These are phyloP conservation scores for Phytophthora megakarya DNA, from an alignment of 352 stramenopile genomes.

Conservation along the genomic window DNA sequence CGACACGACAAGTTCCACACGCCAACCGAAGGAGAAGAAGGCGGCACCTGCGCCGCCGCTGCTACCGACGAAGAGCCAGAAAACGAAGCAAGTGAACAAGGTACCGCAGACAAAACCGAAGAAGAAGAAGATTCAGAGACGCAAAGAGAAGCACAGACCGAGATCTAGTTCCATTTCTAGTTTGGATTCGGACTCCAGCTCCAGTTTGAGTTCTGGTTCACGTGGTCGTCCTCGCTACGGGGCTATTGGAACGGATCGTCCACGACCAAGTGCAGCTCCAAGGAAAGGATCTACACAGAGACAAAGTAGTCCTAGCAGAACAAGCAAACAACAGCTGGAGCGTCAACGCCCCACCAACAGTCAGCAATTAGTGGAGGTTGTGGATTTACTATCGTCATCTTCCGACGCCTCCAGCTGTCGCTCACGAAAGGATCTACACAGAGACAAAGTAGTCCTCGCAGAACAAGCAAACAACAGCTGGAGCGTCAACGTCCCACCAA, in stretches of 20 bases:
- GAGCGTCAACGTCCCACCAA: constrained; percentile 2
- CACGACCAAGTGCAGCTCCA: neutral
- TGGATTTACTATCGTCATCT: constrained; percentile 32
- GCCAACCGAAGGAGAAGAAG: constrained; percentile 13
- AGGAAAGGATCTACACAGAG: neutral
- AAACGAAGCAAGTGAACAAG: constrained; percentile 1
- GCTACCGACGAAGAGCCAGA: constrained; percentile 17
- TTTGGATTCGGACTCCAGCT: constrained; percentile 3
- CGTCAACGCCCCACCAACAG: constrained; percentile 1
- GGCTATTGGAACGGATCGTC: neutral
- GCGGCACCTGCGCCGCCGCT: constrained; percentile 13
- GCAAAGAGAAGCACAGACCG: neutral
- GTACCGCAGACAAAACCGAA: neutral
- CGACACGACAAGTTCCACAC: neutral
- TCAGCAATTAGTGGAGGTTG: constrained; percentile 12
- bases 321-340: neutral
- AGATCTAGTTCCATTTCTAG: constrained; percentile 11
- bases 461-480: neutral
- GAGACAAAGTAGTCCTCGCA: neutral
- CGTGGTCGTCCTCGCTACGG: neutral
- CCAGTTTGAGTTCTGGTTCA: neutral
- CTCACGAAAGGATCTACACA: neutral
- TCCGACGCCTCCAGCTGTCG: constrained; percentile 10
- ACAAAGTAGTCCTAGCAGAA: neutral
- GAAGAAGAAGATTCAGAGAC: neutral